Base-by-base conservation (phyloP, 1,284 basidiomycete genomes). In the Agroathelia rolfsii region DNA sequence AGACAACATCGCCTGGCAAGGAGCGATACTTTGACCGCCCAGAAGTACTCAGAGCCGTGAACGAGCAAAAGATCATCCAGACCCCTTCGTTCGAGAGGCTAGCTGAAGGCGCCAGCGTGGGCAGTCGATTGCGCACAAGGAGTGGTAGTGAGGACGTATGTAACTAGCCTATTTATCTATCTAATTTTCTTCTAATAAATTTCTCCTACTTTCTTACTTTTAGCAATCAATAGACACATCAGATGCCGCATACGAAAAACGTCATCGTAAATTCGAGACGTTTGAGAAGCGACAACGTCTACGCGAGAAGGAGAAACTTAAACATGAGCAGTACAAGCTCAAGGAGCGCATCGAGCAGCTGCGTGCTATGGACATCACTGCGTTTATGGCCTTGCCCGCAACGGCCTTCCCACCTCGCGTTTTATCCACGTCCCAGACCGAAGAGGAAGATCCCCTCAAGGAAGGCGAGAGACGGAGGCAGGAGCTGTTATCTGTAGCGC, bases 321-420 rank as follows among this genome's bases (percentile, higher is more conserved):
- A 83, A 51, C 81, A 88, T 42, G 86, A 90, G 49, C 85, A 90
- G 41, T 87, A 90, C 60, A 92, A 90, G 54, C 74, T 95, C 47
- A 80, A 82, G 47, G 76, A 87, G 48, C 74, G 89, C 20, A 84
- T 93, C 41, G 88, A 93, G 28, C 78, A 90, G 49, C 64, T 94
- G 38, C 73, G 70, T 40, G 65, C 60, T 12, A 79, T 85, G 71
- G 83, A 88, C 41, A 54, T 68, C 26, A 55, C 67, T 30, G 73
- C 76, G 1, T 87, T 86, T 53, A 65, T 82, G 22, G 48, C 61
- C 17, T 59, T 83, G 27, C 68, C 76, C 29, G 65, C 69, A 5
- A 57, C 67, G 11, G 61, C 62, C 18, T 81, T 83, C 48, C 58
- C 68, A 10, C 46, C 53, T 13, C 56, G 3, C 50, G 57, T 9